Conservation (phyloP, 2,329 filamentous ascomycete genomes). For the Fusarium marasasianum region DNA sequence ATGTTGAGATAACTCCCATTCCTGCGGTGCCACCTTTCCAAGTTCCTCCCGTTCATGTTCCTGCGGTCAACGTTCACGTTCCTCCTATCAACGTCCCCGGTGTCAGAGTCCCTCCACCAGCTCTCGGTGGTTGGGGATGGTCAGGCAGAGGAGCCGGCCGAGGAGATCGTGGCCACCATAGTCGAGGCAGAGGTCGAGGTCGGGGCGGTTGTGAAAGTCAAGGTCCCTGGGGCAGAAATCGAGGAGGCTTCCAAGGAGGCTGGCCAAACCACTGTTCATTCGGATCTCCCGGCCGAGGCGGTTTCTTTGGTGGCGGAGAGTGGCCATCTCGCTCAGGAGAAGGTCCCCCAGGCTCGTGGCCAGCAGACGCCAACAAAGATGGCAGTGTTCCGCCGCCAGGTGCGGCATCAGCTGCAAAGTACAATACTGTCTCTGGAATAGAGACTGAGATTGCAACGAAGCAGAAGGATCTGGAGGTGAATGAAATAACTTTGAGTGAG, state of each 20-base stretch:
- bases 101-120: constrained; percentile 2
- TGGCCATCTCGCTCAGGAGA: not conserved
- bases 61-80: not conserved
- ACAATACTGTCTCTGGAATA: constrained; percentile 48
- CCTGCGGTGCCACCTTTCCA: constrained; percentile 8
- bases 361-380: constrained; percentile 41
- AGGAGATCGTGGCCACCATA: constrained; percentile 9
- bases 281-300: constrained; percentile 8
- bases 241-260: constrained; percentile 8
- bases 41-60: not conserved
- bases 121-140: constrained; percentile 7
- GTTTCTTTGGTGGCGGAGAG: constrained; percentile 4
- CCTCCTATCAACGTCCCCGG: not conserved
- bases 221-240: constrained; percentile 8
- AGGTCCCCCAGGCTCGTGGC: constrained; percentile 48
- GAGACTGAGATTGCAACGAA: constrained; percentile 48
- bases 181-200: not conserved
- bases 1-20: constrained; percentile 4
- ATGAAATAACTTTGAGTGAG: constrained; percentile 37
- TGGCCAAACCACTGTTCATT: constrained; percentile 10
- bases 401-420: constrained; percentile 48
- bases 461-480: constrained; percentile 40
- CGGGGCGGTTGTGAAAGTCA: constrained; percentile 20
- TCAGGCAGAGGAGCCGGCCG: constrained; percentile 14
- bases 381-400: constrained; percentile 30